Evolutionary conservation across 176 grass and related monocot genomes (phyloP).

Genomic region (Bromus sterilis): DNA sequence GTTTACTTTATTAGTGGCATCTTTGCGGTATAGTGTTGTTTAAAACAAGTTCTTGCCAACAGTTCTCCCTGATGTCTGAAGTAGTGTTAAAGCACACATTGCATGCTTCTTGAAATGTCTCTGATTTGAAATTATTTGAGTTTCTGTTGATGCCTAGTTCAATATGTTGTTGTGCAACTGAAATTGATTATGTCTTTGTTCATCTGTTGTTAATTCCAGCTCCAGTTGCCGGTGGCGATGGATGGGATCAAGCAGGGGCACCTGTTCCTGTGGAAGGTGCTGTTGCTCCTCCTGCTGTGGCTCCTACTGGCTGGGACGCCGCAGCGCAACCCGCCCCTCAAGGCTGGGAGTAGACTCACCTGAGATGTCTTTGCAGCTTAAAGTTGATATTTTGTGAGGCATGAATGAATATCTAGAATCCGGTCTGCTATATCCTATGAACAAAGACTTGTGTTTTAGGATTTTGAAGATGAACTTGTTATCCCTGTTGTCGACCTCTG

Average conservation of each 20-base stretch:
- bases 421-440: not conserved
- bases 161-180: not conserved
- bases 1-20: not conserved
- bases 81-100: not conserved
- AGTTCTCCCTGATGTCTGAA: not conserved
- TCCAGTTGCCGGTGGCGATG: conserved; percentile 43
- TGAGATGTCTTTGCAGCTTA: not conserved
- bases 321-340: conserved; percentile 27
- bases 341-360: conserved; percentile 47
- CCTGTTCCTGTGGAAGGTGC: conserved; percentile 17
- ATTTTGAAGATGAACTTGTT: conserved; percentile 20
- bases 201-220: conserved; percentile 20
- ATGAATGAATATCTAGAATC: conserved; percentile 5
- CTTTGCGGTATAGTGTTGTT: not conserved
- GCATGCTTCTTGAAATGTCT: not conserved
- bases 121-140: not conserved
- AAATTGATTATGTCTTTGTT: not conserved
- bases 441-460: conserved; percentile 3
- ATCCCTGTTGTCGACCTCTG: not conserved
- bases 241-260: conserved; percentile 54
- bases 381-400: conserved; percentile 15
- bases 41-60: not conserved
- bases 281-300: conserved; percentile 1
- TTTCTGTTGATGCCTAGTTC: no score
- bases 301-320: conserved; percentile 56